Base-by-base conservation (phyloP, 805 yeast genomes). In the Candida endomychidarum region DNA sequence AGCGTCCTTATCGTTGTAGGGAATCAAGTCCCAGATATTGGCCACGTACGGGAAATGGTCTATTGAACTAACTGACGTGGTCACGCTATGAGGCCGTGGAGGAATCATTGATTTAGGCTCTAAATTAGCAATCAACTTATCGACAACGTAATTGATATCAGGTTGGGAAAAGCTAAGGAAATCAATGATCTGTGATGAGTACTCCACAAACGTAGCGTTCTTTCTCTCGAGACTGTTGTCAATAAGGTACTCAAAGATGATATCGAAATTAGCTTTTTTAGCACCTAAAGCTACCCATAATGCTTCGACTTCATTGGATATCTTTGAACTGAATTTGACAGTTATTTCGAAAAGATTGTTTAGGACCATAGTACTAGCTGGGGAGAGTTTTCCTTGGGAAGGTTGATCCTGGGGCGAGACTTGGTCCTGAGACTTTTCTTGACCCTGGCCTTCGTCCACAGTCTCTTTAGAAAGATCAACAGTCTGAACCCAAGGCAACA, bases 61-160 rank as follows among this genome's bases (percentile, higher is more conserved):
- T 11, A 12, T 14, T 5, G 43, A 20, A 5, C 18, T 38, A 20
- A 40, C 32, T 4, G 47, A 26, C 2, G 34, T 38, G 8, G 37
- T 16, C 2, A 44, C 14, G 9, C 46, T 33, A 29, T 40, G 38
- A 6, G 57, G 53, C 25, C 71, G 75, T 16, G 81, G 78, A 1
- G 96, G 96, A n/a, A 93, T 81, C 95, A 91, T 88, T 4, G 82
- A 72, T 49, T 81, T 84, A 2, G 98, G 97, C 49, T 85, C 86
- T 32, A 93, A 65, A 49, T 86, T 83, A 4, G 68, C 66, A 17
- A 89, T 65, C 42, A 95, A 65, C 9, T 79, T 72, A 40, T 86
- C 90, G 22, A 83, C 70, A 31, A 68, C 50, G 22, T 70, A 59
- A 0, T 72, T 65, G 4, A 64, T 61, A 35, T 79, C 78, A 2